phyloP scores from a whole-genome alignment of 345 rosid genomes.

The Eucalyptus sp. region DNA sequence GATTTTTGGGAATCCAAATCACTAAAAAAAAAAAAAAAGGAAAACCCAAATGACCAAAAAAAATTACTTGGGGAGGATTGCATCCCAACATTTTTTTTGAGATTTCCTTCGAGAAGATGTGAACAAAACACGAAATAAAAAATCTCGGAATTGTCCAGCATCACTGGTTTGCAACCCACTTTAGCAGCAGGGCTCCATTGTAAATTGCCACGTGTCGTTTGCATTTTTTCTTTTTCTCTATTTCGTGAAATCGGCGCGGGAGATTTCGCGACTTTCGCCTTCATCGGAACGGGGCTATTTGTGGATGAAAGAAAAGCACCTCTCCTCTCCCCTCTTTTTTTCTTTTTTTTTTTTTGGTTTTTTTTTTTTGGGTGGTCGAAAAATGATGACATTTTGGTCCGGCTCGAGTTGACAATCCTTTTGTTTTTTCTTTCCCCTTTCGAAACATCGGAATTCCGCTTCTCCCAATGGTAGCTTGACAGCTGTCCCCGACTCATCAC shows the following conservation, averaged over 20 bases:
- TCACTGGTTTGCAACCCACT: not conserved
- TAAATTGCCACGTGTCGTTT: not conserved
- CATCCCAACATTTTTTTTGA: not conserved
- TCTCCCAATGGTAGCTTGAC: not conserved
- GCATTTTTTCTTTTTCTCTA: not conserved
- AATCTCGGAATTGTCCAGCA: not conserved
- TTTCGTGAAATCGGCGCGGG: not conserved
- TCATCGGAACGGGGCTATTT: not conserved
- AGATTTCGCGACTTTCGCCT: not conserved
- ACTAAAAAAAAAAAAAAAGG: not conserved
- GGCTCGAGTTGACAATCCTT: not conserved
- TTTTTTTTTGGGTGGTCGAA: not conserved
- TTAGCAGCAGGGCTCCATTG: not conserved
- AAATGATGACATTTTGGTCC: not conserved
- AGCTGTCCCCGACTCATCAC: not conserved
- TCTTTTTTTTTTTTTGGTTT: not conserved
- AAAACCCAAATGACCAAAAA: not conserved
- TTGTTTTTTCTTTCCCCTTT: too few relatives aligned
- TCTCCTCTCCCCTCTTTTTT: fast-evolving
- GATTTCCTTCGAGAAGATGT: not conserved
- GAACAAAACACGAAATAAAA: not conserved
- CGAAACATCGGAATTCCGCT: not conserved
- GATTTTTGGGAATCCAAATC: not conserved
- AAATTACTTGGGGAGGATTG: not conserved
- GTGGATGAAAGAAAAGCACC: not conserved